Evolutionary conservation across 1,139 yeast species (phyloP), one percentile per base, ranked within the genome.

Genomic region (Hansenula sp.): DNA sequence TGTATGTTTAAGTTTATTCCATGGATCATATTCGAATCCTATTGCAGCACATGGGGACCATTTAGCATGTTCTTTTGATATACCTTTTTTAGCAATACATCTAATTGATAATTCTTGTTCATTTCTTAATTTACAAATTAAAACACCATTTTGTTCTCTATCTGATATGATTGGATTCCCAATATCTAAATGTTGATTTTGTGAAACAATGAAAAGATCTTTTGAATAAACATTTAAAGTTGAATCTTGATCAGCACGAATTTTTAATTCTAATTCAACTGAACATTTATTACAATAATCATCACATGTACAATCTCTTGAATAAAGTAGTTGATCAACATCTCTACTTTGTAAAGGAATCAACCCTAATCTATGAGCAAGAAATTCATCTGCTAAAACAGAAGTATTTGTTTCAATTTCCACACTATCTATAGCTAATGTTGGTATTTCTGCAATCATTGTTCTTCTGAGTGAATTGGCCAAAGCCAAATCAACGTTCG

Each of bases 21-120:
- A 92, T n/a, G 99, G 99, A 60, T 92, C 99, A 59, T 92, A 92
- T 65, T 92, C 99, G 57, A 92, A 92, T 20, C 95, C 97, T 42
- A 94, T 76, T n/a, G 98, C 98, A 0, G 97, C 77, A 53, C 95
- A 86, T 2, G 98, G 97, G 7, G 95, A 83, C 98, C 98, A 92
- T 60, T 92, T 92, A 39, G 98, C 97, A 59, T 92, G 99, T 62
- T 92, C 99, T 62, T 94, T 92, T 34, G 97, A 90, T 46, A 94
- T 92, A 34, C 99, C 98, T 68, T 92, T 92, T 64, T 94, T 92
- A 41, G 99, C 98, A 48, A 92, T 85, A 66, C 99, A 92, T 48
- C 85, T 82, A 46, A 92, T 68, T 52, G 85, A 76, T 53, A 92
- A 71, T 60, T 92, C 97, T 67, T 92, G 99, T 60, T 90, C 95